Evolutionary conservation across 1,139 yeast species (phyloP).

Genomic region (Lodderomyces elongisporus): DNA sequence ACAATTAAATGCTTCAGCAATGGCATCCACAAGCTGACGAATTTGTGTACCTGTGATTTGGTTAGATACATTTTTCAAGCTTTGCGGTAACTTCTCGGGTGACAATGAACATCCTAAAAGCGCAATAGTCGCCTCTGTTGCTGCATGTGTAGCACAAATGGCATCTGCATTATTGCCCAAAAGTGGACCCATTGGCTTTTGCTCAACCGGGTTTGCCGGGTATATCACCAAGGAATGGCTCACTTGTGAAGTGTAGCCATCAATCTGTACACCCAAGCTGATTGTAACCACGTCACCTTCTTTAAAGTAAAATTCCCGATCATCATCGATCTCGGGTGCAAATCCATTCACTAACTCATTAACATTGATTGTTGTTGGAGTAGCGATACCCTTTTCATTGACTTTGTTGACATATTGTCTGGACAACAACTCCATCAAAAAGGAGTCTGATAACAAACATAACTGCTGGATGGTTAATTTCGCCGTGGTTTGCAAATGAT

Average conservation of each 20-base stretch:
- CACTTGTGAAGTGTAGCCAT: slow-evolving; percentile 85
- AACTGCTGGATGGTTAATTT: slow-evolving; percentile 63
- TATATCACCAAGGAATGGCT: slow-evolving; percentile 84
- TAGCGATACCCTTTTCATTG: slow-evolving; percentile 81
- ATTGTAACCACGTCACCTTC: slow-evolving; percentile 86
- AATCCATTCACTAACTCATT: slow-evolving; percentile 75
- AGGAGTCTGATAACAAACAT: slow-evolving; percentile 77
- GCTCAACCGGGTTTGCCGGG: slow-evolving; percentile 41
- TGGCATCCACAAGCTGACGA: slow-evolving; percentile 69
- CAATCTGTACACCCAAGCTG: slow-evolving; percentile 83
- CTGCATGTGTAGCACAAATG: slow-evolving; percentile 81
- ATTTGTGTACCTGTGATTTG: slow-evolving; percentile 63
- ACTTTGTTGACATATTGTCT: slow-evolving; percentile 52
- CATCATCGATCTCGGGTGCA: slow-evolving; percentile 81
- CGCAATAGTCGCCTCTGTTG: slow-evolving; percentile 74
- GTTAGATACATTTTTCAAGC: slow-evolving; percentile 26
- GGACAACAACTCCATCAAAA: slow-evolving; percentile 51
- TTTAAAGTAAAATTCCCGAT: slow-evolving; percentile 44
- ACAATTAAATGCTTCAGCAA: slow-evolving; percentile 79
- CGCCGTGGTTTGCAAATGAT: slow-evolving; percentile 50
- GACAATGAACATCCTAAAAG: slow-evolving; percentile 68
- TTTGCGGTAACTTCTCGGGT: slow-evolving; percentile 66
- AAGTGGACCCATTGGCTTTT: slow-evolving; percentile 67
- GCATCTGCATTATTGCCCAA: slow-evolving; percentile 87
- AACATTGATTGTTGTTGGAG: slow-evolving; percentile 84